Conservation (phyloP, 352 stramenopile genomes). For the Pythium dissimile region DNA sequence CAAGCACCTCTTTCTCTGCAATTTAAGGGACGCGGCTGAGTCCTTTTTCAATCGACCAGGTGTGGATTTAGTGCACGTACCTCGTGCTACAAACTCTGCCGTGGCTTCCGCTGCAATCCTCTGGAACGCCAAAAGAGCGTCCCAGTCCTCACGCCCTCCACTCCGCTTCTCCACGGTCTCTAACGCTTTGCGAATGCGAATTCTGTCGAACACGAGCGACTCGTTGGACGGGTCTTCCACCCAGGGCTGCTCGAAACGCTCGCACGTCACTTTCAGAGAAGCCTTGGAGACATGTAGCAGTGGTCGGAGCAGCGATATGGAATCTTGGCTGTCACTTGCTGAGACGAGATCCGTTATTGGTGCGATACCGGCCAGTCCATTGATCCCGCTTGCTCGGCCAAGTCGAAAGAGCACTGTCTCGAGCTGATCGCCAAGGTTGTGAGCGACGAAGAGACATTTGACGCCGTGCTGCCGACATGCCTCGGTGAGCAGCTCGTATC, state of each 20-base stretch:
- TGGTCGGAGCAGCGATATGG: slow-evolving; percentile 45
- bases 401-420: slow-evolving; percentile 82
- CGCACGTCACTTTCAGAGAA: slow-evolving; percentile 61
- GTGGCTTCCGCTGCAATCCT: slow-evolving; percentile 13
- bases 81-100: slow-evolving; percentile 13
- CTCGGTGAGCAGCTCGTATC: slow-evolving; percentile 58
- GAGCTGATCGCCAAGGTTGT: slow-evolving; percentile 76
- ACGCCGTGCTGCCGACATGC: slow-evolving; percentile 52
- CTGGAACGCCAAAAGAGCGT: slow-evolving; percentile 14
- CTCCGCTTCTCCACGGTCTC: neutral
- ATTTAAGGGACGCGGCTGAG: neutral
- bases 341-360: slow-evolving; percentile 5
- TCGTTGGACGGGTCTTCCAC: slow-evolving; percentile 85
- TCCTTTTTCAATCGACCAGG: no score
- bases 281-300: slow-evolving; percentile 59
- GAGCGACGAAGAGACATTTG: slow-evolving; percentile 70
- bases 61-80: no score
- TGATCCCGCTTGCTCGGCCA: slow-evolving; percentile 67
- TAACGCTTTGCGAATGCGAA: slow-evolving; percentile 77
- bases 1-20: slow-evolving; percentile 45
- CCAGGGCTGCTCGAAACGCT: slow-evolving; percentile 69
- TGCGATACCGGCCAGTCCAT: slow-evolving; percentile 68
- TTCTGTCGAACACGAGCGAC: slow-evolving; percentile 67
- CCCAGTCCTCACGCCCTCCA: neutral
- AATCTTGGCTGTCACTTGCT: neutral